Evolutionary conservation across 148 eudicot genomes (phyloP), one percentile per base, ranked within the genome.

Genomic region (Cornus kousa): DNA sequence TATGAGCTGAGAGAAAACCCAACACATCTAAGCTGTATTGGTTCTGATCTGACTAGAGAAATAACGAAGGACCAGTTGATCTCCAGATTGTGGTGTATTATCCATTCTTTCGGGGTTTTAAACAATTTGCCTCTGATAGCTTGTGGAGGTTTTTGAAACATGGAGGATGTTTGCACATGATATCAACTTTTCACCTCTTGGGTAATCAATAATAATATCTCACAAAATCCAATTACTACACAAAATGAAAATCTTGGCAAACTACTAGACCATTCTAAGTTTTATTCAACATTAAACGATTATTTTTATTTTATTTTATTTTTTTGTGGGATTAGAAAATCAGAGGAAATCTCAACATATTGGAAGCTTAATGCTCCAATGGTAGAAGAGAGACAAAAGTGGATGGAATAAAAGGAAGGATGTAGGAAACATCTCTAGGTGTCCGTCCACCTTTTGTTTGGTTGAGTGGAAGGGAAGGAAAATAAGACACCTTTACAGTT

Each of bases 171-270:
- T 60, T 67, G 78, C 70, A 20, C 50, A 40, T 75, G 35, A 35
- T 39, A 22, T 24, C 59, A 65, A 65, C 23, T 65, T 76, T 40
- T 24, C 69, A 65, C 70, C 43, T 76, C 20, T 37, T 76, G 16
- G 23, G 59, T 39, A 23, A 17, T 75, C 53, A 62, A 8, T 11
- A 11, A 48, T 48, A 48, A 48, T 1, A 48, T 35, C 5, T 35
- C 37, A 35, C 37, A 35, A 35, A 1, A 7, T 48, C 53, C 53
- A 48, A 1, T 48, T 48, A 7, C 53, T 11, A 48, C 9, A 28
- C 28, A 28, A 28, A 50, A 50, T 2, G 0, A 12, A 50, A 53
- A 11, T 11, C 19, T 53, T 53, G 59, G 59, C 3, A 53, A 53
- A 53, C 59, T 53, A 53, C 59, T 53, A 53, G 14, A 13, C 59